Evolutionary conservation across 2,329 filamentous ascomycete genomes (phyloP).

Genomic region (Hortaea werneckii): DNA sequence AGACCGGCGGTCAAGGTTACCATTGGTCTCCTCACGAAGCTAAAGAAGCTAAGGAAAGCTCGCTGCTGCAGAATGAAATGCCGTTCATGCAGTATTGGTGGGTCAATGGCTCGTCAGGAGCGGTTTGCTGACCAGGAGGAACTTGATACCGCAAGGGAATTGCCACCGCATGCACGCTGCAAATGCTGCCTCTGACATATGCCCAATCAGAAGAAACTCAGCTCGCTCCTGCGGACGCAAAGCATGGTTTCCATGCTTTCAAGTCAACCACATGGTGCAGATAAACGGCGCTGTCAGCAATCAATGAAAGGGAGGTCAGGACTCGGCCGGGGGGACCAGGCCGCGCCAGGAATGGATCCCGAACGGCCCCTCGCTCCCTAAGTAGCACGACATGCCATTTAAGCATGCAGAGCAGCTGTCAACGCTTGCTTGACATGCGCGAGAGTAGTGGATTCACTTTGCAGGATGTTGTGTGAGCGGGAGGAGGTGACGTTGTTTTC

Average conservation of each 20-base stretch:
- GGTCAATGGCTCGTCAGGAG: conserved; percentile 11
- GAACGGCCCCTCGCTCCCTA: background rate
- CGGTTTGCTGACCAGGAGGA: conserved; percentile 8
- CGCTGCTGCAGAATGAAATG: conserved; percentile 9
- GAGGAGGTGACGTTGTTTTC: background rate
- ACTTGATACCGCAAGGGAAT: conserved; percentile 14
- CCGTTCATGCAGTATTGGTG: conserved; percentile 14
- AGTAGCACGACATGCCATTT: conserved; percentile 2
- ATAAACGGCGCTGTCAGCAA: conserved; percentile 1
- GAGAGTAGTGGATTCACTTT: background rate
- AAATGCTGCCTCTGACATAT: background rate
- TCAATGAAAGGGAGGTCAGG: background rate
- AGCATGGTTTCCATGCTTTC: conserved; percentile 1
- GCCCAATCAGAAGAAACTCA: background rate
- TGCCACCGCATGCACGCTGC: conserved; percentile 3
- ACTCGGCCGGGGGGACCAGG: background rate
- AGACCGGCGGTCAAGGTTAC: conserved; percentile 9
- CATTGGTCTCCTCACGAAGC: conserved; percentile 23
- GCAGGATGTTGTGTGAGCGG: conserved; percentile 5
- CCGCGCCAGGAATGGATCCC: background rate
- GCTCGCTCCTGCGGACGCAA: background rate
- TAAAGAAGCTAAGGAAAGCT: conserved; percentile 22
- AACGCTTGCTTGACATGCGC: conserved; percentile 1
- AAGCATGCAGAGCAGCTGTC: conserved; percentile 3
- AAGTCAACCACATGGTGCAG: background rate